Percentiles rank a stretch among this genome's conserved stretches.
phyloP scores from a whole-genome alignment of 306 rosid genomes.

The Cucumis hystrix region DNA sequence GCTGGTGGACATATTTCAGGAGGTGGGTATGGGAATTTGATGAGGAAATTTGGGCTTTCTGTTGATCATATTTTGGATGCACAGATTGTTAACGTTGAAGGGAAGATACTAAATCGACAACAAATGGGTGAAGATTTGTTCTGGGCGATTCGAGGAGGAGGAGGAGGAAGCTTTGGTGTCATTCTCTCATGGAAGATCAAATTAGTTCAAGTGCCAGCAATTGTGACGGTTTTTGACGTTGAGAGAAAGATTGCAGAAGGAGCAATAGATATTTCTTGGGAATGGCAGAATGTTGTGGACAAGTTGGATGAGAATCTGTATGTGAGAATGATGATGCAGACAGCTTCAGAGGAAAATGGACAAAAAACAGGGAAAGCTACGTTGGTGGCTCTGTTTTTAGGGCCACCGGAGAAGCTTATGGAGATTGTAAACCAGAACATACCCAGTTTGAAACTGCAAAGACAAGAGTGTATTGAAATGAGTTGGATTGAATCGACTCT shows the following conservation, averaged over 20 bases:
- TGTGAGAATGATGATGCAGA: not conserved
- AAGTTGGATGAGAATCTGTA: conserved; percentile 14
- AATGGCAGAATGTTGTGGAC: conserved; percentile 13
- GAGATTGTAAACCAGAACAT: not conserved
- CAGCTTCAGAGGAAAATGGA: not conserved
- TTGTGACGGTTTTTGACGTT: conserved; percentile 12
- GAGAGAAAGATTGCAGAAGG: not conserved
- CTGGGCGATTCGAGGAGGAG: conserved; percentile 36
- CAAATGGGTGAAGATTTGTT: conserved; percentile 31
- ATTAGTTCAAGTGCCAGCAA: conserved; percentile 10
- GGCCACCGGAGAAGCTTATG: conserved; percentile 3
- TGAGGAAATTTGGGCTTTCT: conserved; percentile 25
- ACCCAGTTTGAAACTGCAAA: conserved; percentile 13
- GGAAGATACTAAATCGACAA: conserved; percentile 13
- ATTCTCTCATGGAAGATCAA: conserved; percentile 20
- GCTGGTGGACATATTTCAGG: conserved; percentile 24
- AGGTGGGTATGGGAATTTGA: conserved; percentile 25
- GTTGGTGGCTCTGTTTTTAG: conserved; percentile 11
- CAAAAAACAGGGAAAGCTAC: not conserved
- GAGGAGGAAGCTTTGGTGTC: conserved; percentile 28
- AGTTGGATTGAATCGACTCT: conserved; percentile 19
- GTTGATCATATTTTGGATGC: conserved; percentile 21
- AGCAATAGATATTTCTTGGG: not conserved
- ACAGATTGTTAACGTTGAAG: conserved; percentile 12
- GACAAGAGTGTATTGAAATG: conserved; percentile 16